Base-by-base conservation (phyloP, 2,329 filamentous ascomycete species). In the Dactylellina haptotyla region DNA sequence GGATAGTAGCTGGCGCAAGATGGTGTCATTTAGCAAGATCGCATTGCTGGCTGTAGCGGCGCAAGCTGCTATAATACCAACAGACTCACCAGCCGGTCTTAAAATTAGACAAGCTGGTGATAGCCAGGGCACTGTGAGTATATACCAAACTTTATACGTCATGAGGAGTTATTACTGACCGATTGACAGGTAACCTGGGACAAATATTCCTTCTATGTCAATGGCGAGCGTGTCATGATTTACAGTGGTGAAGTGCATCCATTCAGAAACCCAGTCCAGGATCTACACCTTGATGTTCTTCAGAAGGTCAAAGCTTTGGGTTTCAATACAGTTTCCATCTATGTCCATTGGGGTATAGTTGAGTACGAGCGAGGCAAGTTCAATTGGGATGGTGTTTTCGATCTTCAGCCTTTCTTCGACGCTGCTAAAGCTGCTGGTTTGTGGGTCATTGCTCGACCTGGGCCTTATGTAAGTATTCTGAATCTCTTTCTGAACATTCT, bases 301-400 rank as follows among this genome's bases (percentile, higher is more conserved):
- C 89, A 95, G 78, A 96, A 96, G 81, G 87, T 94, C 80, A 93
- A 90, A 80, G 89, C 90, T 0, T 81, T 93, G 1, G 92, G 92
- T 0, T 93, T 92, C 81, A 94, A 90, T 77, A 86, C 87, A 46
- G 89, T 93, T 0, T 92, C 90, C 0, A 92, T 93, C 80, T 94
- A 94, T 78, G 84, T 89, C 4, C 86, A 93, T 77, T 96, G 91
- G 92, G 90, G 89, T 2, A 82, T 94, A 1, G 80, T 92, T 0
- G 91, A 95, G 79, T 90, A 90, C 1, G 88, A 89, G 70, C 87
- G 84, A 0, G 91, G 90, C 0, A 83, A 87, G 2, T 93, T 92
- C 77, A 83, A 83, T 6, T 89, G 88, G 0, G 87, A 91, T 1
- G 91, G 90, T 0, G 84, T 93, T 14, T 91, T 93, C 77, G 88